phyloP scores from a whole-genome alignment of 306 rosid genomes.

The Coriaria nepalensis region DNA sequence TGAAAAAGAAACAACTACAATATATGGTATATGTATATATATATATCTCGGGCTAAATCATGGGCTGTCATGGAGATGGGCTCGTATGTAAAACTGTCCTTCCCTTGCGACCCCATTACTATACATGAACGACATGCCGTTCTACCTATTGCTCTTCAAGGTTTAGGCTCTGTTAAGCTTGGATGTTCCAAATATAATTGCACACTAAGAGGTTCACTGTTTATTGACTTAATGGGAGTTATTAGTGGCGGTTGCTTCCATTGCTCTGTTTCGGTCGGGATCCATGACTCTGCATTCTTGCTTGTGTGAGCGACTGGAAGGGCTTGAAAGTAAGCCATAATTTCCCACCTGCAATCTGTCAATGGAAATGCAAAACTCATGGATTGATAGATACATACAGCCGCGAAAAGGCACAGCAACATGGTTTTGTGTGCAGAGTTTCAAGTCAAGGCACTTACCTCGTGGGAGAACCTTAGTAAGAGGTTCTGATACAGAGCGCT shows the following conservation, averaged over 20 bases:
- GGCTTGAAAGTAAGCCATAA: constrained; percentile 50
- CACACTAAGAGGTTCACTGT: constrained; percentile 47
- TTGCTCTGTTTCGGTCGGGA: constrained; percentile 64
- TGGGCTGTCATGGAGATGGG: no score
- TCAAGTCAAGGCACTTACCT: constrained; percentile 21
- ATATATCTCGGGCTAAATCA: no score
- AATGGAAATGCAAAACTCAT: background rate
- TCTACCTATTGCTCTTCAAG: no score
- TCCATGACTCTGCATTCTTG: constrained; percentile 56
- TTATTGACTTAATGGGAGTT: constrained; percentile 61
- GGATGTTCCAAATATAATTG: constrained; percentile 89
- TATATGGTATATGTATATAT: no score
- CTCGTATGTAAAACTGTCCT: no score
- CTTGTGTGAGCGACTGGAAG: constrained; percentile 43
- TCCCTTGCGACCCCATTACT: no score
- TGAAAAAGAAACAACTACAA: no score
- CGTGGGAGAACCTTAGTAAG: constrained; percentile 50
- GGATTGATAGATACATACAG: background rate
- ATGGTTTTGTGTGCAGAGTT: no score
- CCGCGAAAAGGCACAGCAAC: constrained; percentile 13
- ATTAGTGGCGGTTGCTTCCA: constrained; percentile 75
- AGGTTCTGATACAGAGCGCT: constrained; percentile 58
- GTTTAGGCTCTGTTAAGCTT: constrained; percentile 36
- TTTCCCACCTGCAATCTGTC: constrained; percentile 75
- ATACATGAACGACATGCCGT: no score